Conservation (phyloP, 345 rosid species). For the Gossypium bickii region DNA sequence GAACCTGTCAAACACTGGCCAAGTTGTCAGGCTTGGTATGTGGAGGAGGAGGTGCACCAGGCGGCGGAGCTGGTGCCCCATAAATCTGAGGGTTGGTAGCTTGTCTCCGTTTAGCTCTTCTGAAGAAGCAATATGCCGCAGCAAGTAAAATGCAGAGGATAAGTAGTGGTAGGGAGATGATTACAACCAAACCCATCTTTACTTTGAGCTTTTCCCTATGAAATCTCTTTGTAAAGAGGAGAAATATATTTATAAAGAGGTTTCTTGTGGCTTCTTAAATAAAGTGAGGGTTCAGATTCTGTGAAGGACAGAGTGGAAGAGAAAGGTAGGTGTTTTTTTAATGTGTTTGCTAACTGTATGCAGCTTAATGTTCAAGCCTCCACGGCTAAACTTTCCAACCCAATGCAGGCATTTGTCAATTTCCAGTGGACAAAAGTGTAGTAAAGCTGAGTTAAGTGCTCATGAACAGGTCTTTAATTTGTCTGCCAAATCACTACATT, state of each 20-base stretch:
- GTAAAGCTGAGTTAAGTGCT: not conserved
- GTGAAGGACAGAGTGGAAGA: not conserved
- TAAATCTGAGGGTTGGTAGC: conserved; percentile 67
- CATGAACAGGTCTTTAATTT: not conserved
- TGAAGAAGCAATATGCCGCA: conserved; percentile 61
- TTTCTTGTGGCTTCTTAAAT: not conserved
- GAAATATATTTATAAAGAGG: not conserved
- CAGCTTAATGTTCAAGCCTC: conserved; percentile 1
- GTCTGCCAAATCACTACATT: not conserved
- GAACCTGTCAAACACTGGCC: conserved; percentile 17
- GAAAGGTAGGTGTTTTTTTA: not conserved
- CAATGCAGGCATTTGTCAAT: not conserved
- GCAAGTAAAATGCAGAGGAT: conserved; percentile 63
- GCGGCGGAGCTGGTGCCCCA: conserved; percentile 54
- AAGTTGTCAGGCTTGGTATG: conserved; percentile 24
- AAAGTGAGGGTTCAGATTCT: not conserved
- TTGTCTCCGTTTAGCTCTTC: conserved; percentile 56
- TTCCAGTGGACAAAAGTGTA: not conserved
- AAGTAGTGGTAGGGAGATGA: conserved; percentile 76
- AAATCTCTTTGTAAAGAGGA: not conserved
- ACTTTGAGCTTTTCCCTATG: not conserved
- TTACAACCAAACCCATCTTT: conserved; percentile 79
- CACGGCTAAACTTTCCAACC: not conserved
- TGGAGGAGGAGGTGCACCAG: conserved; percentile 19
- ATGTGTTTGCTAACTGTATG: not conserved